Conservation (phyloP, 1,284 basidiomycete species). For the Grifola frondosa region DNA sequence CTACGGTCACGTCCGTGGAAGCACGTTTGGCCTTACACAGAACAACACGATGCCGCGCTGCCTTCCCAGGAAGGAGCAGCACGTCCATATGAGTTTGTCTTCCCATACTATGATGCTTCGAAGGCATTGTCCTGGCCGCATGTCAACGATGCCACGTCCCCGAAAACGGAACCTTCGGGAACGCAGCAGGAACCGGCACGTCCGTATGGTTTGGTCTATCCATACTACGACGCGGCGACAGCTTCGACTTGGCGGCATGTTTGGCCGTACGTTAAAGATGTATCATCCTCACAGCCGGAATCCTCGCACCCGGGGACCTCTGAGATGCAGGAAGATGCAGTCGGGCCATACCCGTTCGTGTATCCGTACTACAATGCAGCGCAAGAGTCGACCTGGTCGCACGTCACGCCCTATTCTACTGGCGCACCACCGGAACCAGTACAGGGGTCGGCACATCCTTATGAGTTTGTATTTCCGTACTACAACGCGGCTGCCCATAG, state of each 20-base stretch:
- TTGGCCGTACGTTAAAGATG: slow-evolving; percentile 4
- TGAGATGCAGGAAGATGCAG: background rate
- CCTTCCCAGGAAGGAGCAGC: background rate
- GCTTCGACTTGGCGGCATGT: slow-evolving; percentile 5
- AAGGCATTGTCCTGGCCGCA: background rate
- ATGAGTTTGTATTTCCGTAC: slow-evolving; percentile 30
- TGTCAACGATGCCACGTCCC: background rate
- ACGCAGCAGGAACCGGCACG: no score
- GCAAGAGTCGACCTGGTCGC: slow-evolving; percentile 11
- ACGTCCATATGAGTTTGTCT: no score
- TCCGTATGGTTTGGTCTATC: slow-evolving; percentile 9
- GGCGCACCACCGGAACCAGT: no score
- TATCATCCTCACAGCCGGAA: slow-evolving; percentile 10
- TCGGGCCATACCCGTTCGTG: slow-evolving; percentile 7
- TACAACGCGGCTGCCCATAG: no score
- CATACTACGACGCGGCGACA: slow-evolving; percentile 1
- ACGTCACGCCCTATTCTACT: slow-evolving; percentile 20
- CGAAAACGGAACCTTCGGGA: background rate
- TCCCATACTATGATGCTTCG: slow-evolving; percentile 4
- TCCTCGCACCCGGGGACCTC: no score
- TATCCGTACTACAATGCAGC: slow-evolving; percentile 26
- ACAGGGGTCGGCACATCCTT: background rate
- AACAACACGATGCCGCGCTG: background rate
- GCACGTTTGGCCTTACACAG: slow-evolving; percentile 24
- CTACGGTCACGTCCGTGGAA: slow-evolving; percentile 13